A percentile compares a stretch with the other conserved stretches of the same genome.
Conservation (phyloP, 306 rosid genomes). For the Glycine latifolia region DNA sequence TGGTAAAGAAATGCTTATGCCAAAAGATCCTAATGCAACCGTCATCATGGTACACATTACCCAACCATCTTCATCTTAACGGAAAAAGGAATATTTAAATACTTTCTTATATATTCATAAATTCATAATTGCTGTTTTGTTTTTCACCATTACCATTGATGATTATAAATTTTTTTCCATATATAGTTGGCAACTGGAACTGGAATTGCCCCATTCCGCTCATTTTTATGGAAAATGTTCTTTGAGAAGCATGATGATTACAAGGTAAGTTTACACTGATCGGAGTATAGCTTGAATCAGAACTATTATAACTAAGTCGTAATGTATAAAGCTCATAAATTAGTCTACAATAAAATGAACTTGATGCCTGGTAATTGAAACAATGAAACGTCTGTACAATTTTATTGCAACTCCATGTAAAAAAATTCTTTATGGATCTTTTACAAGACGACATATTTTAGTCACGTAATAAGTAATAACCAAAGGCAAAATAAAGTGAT, state of each 20-base stretch:
- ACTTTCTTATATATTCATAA: background rate
- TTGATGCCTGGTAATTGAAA: background rate
- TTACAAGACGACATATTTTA: background rate
- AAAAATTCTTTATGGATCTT: constrained; percentile 22
- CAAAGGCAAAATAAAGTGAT: background rate
- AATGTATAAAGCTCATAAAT: too few species aligned
- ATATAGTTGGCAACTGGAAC: constrained; percentile 98
- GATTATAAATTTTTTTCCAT: background rate
- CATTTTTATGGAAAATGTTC: constrained; percentile 97
- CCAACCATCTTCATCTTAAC: constrained; percentile 10
- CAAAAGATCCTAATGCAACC: constrained; percentile 95
- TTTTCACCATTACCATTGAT: constrained; percentile 31
- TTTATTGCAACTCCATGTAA: constrained; percentile 15
- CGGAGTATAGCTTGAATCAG: background rate
- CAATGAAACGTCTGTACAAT: background rate
- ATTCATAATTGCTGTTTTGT: constrained; percentile 6
- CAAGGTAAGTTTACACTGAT: constrained; percentile 56
- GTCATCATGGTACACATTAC: constrained; percentile 73
- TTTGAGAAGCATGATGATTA: constrained; percentile 95
- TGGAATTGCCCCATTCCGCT: constrained; percentile 95
- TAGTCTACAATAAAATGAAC: background rate
- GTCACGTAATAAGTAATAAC: background rate
- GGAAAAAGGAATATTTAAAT: background rate
- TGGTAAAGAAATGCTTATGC: constrained; percentile 99
- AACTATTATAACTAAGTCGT: background rate